phyloP scores from a whole-genome alignment of 352 stramenopile genomes.

The Phytopythium boreale region DNA sequence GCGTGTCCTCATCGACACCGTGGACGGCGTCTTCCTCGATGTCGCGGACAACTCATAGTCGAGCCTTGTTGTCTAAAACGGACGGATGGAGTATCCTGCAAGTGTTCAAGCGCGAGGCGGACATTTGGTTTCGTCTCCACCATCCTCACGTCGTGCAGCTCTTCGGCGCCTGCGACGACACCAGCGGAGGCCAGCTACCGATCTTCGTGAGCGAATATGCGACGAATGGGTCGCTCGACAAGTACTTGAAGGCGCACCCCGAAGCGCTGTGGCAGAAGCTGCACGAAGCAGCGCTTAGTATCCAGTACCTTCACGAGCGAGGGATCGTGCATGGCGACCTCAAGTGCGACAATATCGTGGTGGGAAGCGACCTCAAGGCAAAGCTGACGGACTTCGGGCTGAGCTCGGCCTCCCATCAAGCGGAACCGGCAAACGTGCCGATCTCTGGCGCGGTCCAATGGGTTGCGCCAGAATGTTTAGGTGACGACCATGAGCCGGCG shows the following conservation, averaged over 20 bases:
- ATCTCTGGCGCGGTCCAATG: slow-evolving; percentile 16
- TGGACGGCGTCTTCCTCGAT: not conserved
- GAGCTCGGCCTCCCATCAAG: not conserved
- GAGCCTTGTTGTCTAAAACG: not conserved
- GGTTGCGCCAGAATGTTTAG: slow-evolving; percentile 26
- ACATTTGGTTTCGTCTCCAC: slow-evolving; percentile 10
- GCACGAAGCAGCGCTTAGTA: slow-evolving; percentile 1
- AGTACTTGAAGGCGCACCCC: slow-evolving; percentile 9
- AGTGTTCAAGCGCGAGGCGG: not conserved
- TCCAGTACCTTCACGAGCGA: slow-evolving; percentile 1
- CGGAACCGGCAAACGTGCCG: not conserved
- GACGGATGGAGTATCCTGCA: not conserved
- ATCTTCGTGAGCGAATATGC: slow-evolving; percentile 3
- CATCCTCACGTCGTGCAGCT: slow-evolving; percentile 6
- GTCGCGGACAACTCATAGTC: not conserved
- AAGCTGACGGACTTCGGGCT: slow-evolving; percentile 1
- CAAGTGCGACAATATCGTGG: slow-evolving; percentile 6
- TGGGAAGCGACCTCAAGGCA: slow-evolving; percentile 1
- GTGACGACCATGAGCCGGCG: not conserved
- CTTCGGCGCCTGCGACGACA: not conserved
- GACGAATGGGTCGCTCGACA: slow-evolving; percentile 9
- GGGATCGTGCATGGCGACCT: slow-evolving; percentile 7
- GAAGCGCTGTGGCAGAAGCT: slow-evolving; percentile 1
- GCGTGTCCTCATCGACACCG: not conserved
- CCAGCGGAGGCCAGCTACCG: not conserved